A percentile compares a stretch with the other conserved stretches of the same genome.
phyloP scores from a whole-genome alignment of 116 monocot genomes.

The Cymodocea nodosa region DNA sequence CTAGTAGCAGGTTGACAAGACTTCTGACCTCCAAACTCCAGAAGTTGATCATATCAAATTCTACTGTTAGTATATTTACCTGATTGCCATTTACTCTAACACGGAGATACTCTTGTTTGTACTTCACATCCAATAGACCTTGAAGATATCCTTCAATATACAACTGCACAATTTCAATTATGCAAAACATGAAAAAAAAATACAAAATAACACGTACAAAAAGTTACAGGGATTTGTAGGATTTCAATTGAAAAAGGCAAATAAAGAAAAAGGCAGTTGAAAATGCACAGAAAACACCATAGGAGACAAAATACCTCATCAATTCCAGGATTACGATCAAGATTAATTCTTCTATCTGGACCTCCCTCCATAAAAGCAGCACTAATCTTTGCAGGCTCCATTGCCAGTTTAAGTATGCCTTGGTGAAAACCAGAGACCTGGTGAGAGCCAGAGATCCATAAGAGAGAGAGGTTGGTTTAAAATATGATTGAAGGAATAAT shows the following conservation, averaged over 20 bases:
- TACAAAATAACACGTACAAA: background rate
- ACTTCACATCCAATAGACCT: conserved; percentile 75
- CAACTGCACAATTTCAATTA: conserved; percentile 28
- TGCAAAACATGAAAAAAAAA: background rate
- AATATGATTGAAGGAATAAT: background rate
- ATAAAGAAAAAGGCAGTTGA: background rate
- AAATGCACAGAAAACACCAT: background rate
- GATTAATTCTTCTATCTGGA: conserved; percentile 79
- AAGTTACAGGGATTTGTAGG: background rate
- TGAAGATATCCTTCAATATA: conserved; percentile 92
- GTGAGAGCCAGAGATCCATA: background rate
- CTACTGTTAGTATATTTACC: conserved; percentile 19
- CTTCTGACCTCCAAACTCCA: too few relatives aligned
- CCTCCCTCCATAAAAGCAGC: conserved; percentile 83
- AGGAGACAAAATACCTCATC: conserved; percentile 52
- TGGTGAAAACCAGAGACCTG: conserved; percentile 89
- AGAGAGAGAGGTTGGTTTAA: background rate
- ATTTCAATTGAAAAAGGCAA: background rate
- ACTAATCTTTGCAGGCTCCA: conserved; percentile 79
- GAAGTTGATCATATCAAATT: background rate
- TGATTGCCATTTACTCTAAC: conserved; percentile 72
- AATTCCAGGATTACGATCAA: conserved; percentile 74
- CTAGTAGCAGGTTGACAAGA: too few relatives aligned
- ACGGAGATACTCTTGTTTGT: conserved; percentile 79
- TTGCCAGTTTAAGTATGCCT: conserved; percentile 80